Percentiles rank a stretch among this genome's conserved stretches.
phyloP scores from a whole-genome alignment of 306 rosid genomes.

The Urtica urens region DNA sequence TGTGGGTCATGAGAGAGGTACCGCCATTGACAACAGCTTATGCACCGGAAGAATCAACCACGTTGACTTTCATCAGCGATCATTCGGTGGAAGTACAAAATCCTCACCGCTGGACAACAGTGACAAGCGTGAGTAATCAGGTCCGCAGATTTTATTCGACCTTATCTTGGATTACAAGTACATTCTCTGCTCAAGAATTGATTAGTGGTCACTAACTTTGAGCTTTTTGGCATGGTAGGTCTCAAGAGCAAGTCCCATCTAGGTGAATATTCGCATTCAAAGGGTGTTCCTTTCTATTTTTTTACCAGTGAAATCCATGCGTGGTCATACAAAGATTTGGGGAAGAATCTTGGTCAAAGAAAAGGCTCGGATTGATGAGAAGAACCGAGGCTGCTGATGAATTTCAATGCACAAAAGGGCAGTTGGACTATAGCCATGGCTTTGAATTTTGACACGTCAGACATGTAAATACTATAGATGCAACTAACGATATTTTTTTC shows the following conservation, averaged over 20 bases:
- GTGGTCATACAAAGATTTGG: conserved; percentile 17
- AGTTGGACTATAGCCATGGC: conserved; percentile 24
- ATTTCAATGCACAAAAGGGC: conserved; percentile 21
- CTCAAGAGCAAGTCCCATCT: conserved; percentile 70
- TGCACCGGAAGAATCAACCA: conserved; percentile 41
- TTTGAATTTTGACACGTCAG: conserved; percentile 19
- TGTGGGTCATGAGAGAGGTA: conserved; percentile 85
- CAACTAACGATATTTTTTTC: neutral
- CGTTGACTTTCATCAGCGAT: conserved; percentile 49
- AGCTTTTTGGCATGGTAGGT: conserved; percentile 31
- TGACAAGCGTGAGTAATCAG: conserved; percentile 57
- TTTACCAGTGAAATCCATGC: conserved; percentile 16
- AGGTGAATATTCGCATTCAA: conserved; percentile 17
- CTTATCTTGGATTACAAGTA: no score
- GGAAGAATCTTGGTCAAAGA: conserved; percentile 1
- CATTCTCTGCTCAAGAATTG: neutral
- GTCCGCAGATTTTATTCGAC: conserved; percentile 17
- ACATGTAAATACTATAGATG: conserved; percentile 40
- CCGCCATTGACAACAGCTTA: conserved; percentile 40
- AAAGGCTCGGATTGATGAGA: conserved; percentile 10
- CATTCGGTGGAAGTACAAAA: conserved; percentile 30
- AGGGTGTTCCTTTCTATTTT: conserved; percentile 16
- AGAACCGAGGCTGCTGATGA: conserved; percentile 15
- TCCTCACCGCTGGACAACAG: conserved; percentile 63
- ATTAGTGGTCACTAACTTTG: conserved; percentile 5